Percentiles rank a stretch among this genome's conserved stretches.
Evolutionary conservation across 148 eudicot genomes (phyloP).

Genomic region (Drosera capensis): DNA sequence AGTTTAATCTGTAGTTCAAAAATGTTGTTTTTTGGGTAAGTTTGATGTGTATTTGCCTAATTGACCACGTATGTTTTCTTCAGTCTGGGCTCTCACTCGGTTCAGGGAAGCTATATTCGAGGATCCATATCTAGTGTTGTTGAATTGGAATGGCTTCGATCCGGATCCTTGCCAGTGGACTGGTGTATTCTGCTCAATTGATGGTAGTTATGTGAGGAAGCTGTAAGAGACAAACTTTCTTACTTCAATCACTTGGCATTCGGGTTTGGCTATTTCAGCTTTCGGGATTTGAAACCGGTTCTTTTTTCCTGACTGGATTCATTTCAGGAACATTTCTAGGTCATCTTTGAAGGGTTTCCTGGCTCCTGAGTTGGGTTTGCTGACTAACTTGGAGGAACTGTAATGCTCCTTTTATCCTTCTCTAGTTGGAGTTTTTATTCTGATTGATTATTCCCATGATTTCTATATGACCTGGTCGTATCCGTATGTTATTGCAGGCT

Average conservation of each 20-base stretch:
- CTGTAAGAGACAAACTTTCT: slow-evolving; percentile 34
- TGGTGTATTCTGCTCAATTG: slow-evolving; percentile 55
- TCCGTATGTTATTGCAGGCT: slow-evolving; percentile 22
- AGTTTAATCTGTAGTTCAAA: background rate
- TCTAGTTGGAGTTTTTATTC: background rate
- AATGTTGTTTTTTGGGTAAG: slow-evolving; percentile 1
- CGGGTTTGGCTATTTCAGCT: background rate
- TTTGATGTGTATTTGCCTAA: background rate
- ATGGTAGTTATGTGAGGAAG: slow-evolving; percentile 50
- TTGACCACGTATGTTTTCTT: slow-evolving; percentile 4
- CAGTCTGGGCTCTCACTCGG: slow-evolving; percentile 52
- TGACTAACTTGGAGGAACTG: slow-evolving; percentile 59
- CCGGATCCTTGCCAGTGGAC: slow-evolving; percentile 70
- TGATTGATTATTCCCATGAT: background rate
- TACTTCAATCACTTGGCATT: background rate
- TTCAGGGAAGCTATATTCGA: slow-evolving; percentile 82
- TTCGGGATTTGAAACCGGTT: background rate
- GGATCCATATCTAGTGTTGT: slow-evolving; percentile 59
- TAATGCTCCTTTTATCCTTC: slow-evolving; percentile 17
- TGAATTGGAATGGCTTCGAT: slow-evolving; percentile 71
- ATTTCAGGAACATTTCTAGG: slow-evolving; percentile 72
- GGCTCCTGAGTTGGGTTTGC: slow-evolving; percentile 53
- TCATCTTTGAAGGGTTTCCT: slow-evolving; percentile 78
- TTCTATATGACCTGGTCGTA: slow-evolving; percentile 6
- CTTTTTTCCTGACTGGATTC: slow-evolving; percentile 2